A percentile compares a stretch with the other conserved stretches of the same genome.
These are phyloP conservation scores for Anacardium occidentale DNA, from an alignment of 345 rosid genomes.

Conservation along the genomic window DNA sequence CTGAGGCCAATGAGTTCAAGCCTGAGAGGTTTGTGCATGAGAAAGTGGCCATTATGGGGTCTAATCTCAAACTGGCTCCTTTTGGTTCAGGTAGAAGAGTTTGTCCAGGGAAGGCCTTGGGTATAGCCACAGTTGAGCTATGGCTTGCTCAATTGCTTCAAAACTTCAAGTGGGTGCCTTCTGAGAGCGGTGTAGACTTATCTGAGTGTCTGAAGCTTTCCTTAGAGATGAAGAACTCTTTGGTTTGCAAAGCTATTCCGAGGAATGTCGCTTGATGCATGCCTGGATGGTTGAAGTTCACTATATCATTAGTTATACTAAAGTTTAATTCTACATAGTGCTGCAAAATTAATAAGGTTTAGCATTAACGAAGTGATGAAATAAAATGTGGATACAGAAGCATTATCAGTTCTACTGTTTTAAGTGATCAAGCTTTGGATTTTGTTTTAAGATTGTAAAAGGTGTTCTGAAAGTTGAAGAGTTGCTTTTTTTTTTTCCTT, in stretches of 20 bases:
- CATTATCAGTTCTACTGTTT: background rate
- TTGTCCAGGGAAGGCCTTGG: slow-evolving; percentile 57
- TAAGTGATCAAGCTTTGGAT: background rate
- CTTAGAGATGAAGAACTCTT: slow-evolving; percentile 44
- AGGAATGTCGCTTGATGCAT: slow-evolving; percentile 20
- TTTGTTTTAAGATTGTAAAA: background rate
- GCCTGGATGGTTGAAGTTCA: background rate
- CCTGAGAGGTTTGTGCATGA: slow-evolving; percentile 67
- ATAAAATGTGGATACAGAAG: background rate
- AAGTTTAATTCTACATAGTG: no score
- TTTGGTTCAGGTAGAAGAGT: slow-evolving; percentile 52
- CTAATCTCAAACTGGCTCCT: slow-evolving; percentile 47
- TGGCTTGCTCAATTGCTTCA: slow-evolving; percentile 56
- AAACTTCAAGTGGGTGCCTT: slow-evolving; percentile 34
- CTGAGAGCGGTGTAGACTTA: slow-evolving; percentile 30
- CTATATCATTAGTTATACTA: background rate
- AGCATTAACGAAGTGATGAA: background rate
- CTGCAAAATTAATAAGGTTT: background rate
- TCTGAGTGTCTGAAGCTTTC: slow-evolving; percentile 44
- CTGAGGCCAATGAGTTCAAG: slow-evolving; percentile 44
- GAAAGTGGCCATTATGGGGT: slow-evolving; percentile 45
- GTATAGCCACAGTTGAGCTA: slow-evolving; percentile 47
- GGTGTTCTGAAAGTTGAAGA: background rate
- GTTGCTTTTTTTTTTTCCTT: background rate
- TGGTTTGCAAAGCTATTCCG: slow-evolving; percentile 44